Evolutionary conservation across 495 filamentous ascomycete genomes (phyloP).

Genomic region (Hyaloscypha hepaticicola): DNA sequence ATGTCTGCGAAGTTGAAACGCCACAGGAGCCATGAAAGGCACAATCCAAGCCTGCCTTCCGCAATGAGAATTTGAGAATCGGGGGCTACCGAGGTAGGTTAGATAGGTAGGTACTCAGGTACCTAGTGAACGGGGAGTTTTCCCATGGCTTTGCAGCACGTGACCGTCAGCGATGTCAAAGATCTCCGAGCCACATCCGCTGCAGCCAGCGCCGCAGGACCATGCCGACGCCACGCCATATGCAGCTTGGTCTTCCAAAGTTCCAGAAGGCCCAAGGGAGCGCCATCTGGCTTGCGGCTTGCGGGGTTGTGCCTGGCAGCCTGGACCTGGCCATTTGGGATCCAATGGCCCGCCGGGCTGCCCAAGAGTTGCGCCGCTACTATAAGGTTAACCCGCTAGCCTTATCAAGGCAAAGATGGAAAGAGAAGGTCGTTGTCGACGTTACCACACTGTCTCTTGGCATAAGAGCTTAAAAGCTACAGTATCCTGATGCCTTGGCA

Average conservation of each 20-base stretch:
- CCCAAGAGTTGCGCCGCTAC: too few relatives aligned
- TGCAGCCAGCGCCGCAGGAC: too few relatives aligned
- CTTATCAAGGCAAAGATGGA: too few relatives aligned
- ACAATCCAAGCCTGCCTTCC: not conserved
- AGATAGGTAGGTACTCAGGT: too few relatives aligned
- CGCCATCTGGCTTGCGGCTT: not conserved
- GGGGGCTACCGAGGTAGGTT: too few relatives aligned
- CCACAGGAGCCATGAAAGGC: not conserved
- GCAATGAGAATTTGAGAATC: too few relatives aligned
- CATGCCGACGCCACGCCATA: not conserved
- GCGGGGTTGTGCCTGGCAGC: too few relatives aligned
- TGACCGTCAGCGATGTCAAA: not conserved
- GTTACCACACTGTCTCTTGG: not conserved
- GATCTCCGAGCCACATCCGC: too few relatives aligned
- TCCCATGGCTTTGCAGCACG: not conserved
- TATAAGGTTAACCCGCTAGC: too few relatives aligned
- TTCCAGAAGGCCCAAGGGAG: not conserved
- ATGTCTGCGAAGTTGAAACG: not conserved
- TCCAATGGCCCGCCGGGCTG: too few relatives aligned
- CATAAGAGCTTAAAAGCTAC: not conserved
- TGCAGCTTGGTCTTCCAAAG: not conserved
- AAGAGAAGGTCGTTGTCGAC: not conserved
- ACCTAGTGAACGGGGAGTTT: not conserved
- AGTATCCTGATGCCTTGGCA: not conserved
- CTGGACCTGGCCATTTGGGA: too few relatives aligned